phyloP scores from a whole-genome alignment of 805 yeast species.

The Ascoidea asiatica region DNA sequence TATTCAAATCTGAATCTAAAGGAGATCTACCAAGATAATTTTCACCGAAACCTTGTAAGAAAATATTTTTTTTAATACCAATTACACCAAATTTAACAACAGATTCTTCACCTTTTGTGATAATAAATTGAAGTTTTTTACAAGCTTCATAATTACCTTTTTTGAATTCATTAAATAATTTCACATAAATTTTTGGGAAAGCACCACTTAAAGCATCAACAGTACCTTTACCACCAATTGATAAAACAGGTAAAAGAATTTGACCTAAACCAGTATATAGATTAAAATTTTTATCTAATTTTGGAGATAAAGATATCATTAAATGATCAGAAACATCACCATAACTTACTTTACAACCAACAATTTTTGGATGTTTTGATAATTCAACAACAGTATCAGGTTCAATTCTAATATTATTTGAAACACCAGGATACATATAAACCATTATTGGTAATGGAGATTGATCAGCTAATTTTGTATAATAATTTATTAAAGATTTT shows the following conservation, averaged over 20 bases:
- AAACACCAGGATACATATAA: slow-evolving; percentile 31
- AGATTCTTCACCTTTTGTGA: slow-evolving; percentile 32
- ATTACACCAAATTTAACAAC: slow-evolving; percentile 29
- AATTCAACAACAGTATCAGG: slow-evolving; percentile 22
- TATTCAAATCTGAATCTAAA: slow-evolving; percentile 23
- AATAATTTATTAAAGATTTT: slow-evolving; percentile 32
- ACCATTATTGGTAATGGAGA: slow-evolving; percentile 25
- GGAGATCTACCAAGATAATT: slow-evolving; percentile 33
- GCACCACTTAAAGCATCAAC: slow-evolving; percentile 41
- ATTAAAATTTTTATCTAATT: slow-evolving; percentile 29
- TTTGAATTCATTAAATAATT: slow-evolving; percentile 23
- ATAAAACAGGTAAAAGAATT: slow-evolving; percentile 30
- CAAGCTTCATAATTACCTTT: slow-evolving; percentile 29
- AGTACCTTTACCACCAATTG: slow-evolving; percentile 35
- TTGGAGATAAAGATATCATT: slow-evolving; percentile 28
- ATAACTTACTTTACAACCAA: slow-evolving; percentile 39
- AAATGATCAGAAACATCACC: slow-evolving; percentile 35
- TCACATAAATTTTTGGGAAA: slow-evolving; percentile 34
- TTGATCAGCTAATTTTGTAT: slow-evolving; percentile 23
- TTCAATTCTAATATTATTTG: slow-evolving; percentile 21
- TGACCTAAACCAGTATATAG: slow-evolving; percentile 40
- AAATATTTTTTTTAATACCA: slow-evolving; percentile 32
- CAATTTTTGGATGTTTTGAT: slow-evolving; percentile 26
- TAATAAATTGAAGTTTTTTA: slow-evolving; percentile 25
- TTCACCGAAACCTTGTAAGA: slow-evolving; percentile 28